Evolutionary conservation across 2,329 filamentous ascomycete genomes (phyloP).

Genomic region (Tolypocladium ovalisporum): DNA sequence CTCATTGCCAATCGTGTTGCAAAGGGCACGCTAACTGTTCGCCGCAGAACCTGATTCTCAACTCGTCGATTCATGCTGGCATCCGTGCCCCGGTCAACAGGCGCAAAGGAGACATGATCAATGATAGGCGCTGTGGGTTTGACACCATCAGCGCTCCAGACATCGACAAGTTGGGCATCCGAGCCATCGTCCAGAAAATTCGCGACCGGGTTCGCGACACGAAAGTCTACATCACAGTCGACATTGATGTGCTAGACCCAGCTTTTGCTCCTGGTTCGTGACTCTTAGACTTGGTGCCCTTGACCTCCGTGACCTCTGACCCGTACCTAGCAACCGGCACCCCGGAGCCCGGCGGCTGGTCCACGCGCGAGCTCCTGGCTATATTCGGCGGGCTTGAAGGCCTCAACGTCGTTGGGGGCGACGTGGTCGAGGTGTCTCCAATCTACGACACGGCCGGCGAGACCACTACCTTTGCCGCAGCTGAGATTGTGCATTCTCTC

Average conservation of each 20-base stretch:
- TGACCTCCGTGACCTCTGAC: background rate
- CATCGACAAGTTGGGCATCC: conserved; percentile 65
- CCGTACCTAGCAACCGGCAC: conserved; percentile 57
- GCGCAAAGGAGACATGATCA: conserved; percentile 8
- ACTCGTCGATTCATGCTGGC: conserved; percentile 66
- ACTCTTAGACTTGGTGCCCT: background rate
- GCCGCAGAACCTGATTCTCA: conserved; percentile 44
- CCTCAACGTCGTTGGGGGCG: conserved; percentile 71
- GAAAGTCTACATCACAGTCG: conserved; percentile 62
- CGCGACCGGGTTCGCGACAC: conserved; percentile 57
- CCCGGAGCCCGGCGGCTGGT: conserved; percentile 79
- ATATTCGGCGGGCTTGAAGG: conserved; percentile 68
- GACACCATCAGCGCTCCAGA: conserved; percentile 29
- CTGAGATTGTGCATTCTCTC: conserved; percentile 51
- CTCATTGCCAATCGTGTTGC: background rate
- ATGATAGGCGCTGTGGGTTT: conserved; percentile 12
- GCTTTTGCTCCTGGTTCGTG: conserved; percentile 11
- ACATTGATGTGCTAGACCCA: conserved; percentile 76
- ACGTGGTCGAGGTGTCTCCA: conserved; percentile 76
- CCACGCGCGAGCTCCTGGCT: conserved; percentile 67
- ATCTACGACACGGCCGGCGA: conserved; percentile 71
- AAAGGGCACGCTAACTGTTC: background rate
- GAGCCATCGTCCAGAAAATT: conserved; percentile 56
- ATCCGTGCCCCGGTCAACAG: conserved; percentile 62
- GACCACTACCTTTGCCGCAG: conserved; percentile 66